Conservation (phyloP, 176 grass and related monocot species). For the Oryza australiensis region DNA sequence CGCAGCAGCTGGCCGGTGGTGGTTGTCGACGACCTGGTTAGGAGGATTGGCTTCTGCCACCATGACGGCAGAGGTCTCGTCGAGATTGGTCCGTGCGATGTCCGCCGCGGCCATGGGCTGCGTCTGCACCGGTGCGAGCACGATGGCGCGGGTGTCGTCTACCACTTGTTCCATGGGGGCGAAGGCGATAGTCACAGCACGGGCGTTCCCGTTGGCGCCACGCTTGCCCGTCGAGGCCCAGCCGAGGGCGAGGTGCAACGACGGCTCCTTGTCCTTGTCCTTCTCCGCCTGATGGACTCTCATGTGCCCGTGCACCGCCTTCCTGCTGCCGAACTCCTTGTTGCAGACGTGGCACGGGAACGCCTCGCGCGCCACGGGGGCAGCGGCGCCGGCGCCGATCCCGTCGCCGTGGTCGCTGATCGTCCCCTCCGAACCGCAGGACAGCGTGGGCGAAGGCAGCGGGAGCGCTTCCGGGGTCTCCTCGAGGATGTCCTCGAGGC, state of each 20-base stretch:
- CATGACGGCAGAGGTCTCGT: not conserved
- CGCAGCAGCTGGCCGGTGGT: not conserved
- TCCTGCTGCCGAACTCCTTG: slow-evolving; percentile 5
- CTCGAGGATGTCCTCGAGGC: not conserved
- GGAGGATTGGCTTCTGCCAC: not conserved
- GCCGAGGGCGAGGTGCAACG: not conserved
- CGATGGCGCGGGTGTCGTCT: not conserved
- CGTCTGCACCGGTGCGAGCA: not conserved
- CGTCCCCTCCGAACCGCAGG: not conserved
- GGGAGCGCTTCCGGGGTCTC: not conserved
- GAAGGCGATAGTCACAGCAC: not conserved
- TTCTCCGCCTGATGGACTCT: slow-evolving; percentile 18
- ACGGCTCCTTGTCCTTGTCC: not conserved
- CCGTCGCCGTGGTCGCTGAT: slow-evolving; percentile 13
- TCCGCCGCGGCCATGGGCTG: not conserved
- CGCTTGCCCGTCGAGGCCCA: slow-evolving; percentile 39
- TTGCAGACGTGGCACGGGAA: slow-evolving; percentile 15
- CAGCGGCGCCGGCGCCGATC: no score
- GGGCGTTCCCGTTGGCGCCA: not conserved
- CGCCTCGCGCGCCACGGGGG: not conserved
- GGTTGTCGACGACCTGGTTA: not conserved
- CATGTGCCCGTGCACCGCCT: slow-evolving; percentile 40
- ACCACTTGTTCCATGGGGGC: not conserved
- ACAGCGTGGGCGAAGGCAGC: not conserved
- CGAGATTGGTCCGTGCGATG: not conserved